Conservation (phyloP, 495 filamentous ascomycete species). For the Jackrogersella multiformis region DNA sequence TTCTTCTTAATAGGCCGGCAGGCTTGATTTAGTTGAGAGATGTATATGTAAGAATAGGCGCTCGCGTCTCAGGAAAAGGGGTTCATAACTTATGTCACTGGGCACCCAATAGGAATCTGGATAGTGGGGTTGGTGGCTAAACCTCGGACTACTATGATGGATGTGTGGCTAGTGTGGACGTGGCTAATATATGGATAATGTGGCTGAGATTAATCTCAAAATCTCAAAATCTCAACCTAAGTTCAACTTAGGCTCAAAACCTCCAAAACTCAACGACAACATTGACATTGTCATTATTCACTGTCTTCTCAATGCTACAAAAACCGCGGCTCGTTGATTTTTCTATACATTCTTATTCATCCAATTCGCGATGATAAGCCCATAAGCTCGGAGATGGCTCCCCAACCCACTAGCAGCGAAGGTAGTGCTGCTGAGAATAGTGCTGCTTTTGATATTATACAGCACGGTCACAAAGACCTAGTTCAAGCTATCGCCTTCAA, state of each 20-base stretch:
- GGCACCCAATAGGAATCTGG: no score
- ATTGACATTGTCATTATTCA: background rate
- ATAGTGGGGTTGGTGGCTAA: background rate
- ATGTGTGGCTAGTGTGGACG: background rate
- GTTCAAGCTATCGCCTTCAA: constrained; percentile 76
- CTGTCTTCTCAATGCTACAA: background rate
- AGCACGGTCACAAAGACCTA: constrained; percentile 73
- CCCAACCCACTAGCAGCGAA: constrained; percentile 31
- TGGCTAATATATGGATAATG: no score
- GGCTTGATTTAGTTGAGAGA: no score
- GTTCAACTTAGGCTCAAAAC: background rate
- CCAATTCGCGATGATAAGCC: constrained; percentile 1
- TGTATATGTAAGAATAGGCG: no score
- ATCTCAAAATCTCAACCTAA: no score
- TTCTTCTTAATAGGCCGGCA: no score
- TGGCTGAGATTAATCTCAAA: background rate
- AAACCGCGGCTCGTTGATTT: background rate
- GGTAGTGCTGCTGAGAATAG: constrained; percentile 29
- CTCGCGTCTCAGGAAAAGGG: no score
- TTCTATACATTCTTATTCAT: background rate
- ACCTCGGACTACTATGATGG: background rate
- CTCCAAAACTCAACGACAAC: background rate
- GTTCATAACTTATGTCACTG: no score
- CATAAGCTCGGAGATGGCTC: constrained; percentile 27
- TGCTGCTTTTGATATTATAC: constrained; percentile 53